Conservation (phyloP, 148 eudicot species). For the Drosera capensis region DNA sequence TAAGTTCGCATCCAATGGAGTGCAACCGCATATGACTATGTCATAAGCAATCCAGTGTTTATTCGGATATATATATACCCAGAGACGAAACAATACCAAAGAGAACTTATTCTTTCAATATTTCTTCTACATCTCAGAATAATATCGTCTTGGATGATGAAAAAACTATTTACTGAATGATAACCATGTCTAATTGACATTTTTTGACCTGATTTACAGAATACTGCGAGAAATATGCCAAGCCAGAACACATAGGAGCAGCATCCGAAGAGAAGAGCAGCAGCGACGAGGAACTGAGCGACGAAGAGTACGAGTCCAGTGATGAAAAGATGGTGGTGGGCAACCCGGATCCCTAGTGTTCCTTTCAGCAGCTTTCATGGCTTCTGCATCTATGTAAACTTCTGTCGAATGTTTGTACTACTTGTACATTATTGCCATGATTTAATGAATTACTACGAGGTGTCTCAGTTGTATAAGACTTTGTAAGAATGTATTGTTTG, state of each 20-base stretch:
- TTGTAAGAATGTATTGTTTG: too few relatives aligned
- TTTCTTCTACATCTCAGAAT: too few relatives aligned
- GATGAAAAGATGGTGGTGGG: slow-evolving; percentile 58
- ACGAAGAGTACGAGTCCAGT: slow-evolving; percentile 47
- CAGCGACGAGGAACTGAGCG: slow-evolving; percentile 78
- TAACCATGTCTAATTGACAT: background rate
- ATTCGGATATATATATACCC: too few relatives aligned
- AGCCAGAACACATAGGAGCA: slow-evolving; percentile 48
- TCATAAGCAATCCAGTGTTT: too few relatives aligned
- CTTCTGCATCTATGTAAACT: background rate
- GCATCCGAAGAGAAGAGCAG: slow-evolving; percentile 25
- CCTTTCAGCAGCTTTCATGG: background rate
- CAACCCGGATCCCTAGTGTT: slow-evolving; percentile 39
- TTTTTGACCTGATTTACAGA: slow-evolving; percentile 24
- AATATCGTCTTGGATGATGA: background rate
- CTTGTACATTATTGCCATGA: slow-evolving; percentile 26
- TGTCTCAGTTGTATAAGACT: too few relatives aligned
- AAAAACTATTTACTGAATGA: background rate
- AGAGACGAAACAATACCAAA: too few relatives aligned
- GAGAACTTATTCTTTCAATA: too few relatives aligned
- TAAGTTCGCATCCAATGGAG: too few relatives aligned
- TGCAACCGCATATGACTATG: too few relatives aligned
- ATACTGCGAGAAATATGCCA: slow-evolving; percentile 64
- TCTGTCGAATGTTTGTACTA: slow-evolving; percentile 6
- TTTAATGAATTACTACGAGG: too few relatives aligned